Evolutionary conservation across 2,329 filamentous ascomycete genomes (phyloP), one percentile per base, ranked within the genome.

Genomic region (Bipolaris gigantea): DNA sequence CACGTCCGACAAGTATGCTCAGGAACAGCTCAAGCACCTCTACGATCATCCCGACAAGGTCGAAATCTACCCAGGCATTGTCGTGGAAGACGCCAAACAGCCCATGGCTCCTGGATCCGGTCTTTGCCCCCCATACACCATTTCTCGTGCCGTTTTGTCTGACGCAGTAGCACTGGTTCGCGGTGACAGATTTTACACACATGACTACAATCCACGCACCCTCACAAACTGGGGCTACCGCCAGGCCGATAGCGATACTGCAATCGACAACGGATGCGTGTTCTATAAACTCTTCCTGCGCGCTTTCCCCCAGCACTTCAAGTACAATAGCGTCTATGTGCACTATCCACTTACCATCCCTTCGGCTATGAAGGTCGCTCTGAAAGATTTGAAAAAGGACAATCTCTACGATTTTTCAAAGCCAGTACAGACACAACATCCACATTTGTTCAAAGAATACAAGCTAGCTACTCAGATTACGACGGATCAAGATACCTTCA

Each of bases 171-270:
- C 86, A n/a, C 81, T 93, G 5, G 89, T 92, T 6, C 83, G 89
- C 21, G 88, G 89, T 32, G 90, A 94, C 66, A 79, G 90, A 18
- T 88, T 90, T 76, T 92, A 92, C 76, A 92, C 89, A 0, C 68
- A 81, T n/a, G 89, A 93, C 72, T 92, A 76, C 57, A 75, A 87
- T 61, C 84, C 90, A 0, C 83, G 85, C 8, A 85, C 86, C 62
- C 75, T 95, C 42, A 95, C 90, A 1, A 92, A 90, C 75, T 96
- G 90, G 90, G 90, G 90, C 18, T 93, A 84, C 76, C 84, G 85
- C 50, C 88, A 91, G 69, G 88, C 84, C 3, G 81, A 89, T 18
- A 90, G 87, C 51, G 89, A 95, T 62, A 75, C 86, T 19, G 84
- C 82, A 54, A 75, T 93, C 60, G 89, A 94, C 73, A 87, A 94